These are phyloP conservation scores for Symbiodinium pilosum DNA, from an alignment of 73 alveolate genomes.

Conservation along the genomic window DNA sequence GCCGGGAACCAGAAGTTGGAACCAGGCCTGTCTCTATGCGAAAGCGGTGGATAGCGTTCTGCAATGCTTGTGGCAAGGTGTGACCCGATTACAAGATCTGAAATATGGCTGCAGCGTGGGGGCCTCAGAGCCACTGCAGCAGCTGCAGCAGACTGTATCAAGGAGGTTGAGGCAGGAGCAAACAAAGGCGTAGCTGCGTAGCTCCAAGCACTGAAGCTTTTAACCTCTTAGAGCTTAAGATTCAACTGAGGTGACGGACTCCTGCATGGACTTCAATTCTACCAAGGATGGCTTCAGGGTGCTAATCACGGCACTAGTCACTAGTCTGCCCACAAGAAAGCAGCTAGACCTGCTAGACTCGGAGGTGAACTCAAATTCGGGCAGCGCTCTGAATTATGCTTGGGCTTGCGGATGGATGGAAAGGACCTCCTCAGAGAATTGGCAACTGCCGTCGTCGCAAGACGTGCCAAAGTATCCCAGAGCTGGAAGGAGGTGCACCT, in stretches of 20 bases:
- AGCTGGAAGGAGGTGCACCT: conserved; percentile 27
- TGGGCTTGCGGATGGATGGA: too few relatives aligned
- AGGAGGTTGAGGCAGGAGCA: not conserved
- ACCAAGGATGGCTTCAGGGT: not conserved
- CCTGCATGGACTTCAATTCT: conserved; percentile 72
- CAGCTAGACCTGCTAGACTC: too few relatives aligned
- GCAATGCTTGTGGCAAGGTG: conserved; percentile 21
- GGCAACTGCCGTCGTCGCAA: not conserved
- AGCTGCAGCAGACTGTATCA: not conserved
- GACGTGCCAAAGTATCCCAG: conserved; percentile 15
- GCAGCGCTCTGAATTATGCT: too few relatives aligned
- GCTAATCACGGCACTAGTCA: too few relatives aligned
- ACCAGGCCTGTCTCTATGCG: conserved; percentile 20
- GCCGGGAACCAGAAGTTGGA: conserved; percentile 79
- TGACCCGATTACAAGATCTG: conserved; percentile 25
- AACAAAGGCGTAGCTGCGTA: not conserved
- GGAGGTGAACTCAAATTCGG: too few relatives aligned
- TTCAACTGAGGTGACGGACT: conserved; percentile 50
- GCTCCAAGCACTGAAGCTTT: too few relatives aligned
- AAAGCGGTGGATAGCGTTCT: not conserved
- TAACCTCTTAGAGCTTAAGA: not conserved
- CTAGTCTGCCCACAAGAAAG: too few relatives aligned
- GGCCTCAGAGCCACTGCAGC: not conserved
- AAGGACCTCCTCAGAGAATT: conserved; percentile 28
- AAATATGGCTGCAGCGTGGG: conserved; percentile 59